Percentiles rank a stretch among this genome's conserved stretches.
Evolutionary conservation across 2,329 filamentous ascomycete genomes (phyloP).

Genomic region (Aspergillus pseudotamarii): DNA sequence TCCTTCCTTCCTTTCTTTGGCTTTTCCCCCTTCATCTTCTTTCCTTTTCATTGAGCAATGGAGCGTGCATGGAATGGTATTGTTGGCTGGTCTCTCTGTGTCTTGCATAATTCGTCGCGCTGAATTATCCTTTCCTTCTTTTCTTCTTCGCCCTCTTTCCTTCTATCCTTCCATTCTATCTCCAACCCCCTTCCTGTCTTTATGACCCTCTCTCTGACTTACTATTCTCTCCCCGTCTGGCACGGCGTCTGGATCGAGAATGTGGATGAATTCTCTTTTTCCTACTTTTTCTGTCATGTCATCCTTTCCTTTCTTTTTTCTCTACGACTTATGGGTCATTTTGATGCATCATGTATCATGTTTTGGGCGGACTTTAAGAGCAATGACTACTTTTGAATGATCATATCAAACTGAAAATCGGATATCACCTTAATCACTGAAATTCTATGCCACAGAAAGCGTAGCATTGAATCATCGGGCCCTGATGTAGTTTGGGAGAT

Average conservation of each 20-base stretch:
- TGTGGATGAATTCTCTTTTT: conserved; percentile 9
- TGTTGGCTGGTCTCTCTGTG: conserved; percentile 23
- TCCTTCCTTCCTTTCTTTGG: conserved; percentile 15
- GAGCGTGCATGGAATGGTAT: conserved; percentile 21
- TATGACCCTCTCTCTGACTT: conserved; percentile 9
- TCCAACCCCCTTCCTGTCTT: conserved; percentile 10
- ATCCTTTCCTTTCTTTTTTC: conserved; percentile 14
- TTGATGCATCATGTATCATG: conserved; percentile 32
- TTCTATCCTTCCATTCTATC: conserved; percentile 15
- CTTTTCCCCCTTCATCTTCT: conserved; percentile 3
- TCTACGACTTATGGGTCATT: conserved; percentile 17
- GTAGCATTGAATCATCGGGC: background rate
- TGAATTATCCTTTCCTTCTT: conserved; percentile 12
- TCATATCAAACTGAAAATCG: background rate
- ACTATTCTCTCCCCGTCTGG: conserved; percentile 19
- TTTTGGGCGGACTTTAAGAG: conserved; percentile 13
- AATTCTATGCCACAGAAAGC: background rate
- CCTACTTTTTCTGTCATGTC: conserved; percentile 11
- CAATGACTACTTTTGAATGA: background rate
- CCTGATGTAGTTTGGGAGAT: background rate
- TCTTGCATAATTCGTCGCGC: conserved; percentile 10
- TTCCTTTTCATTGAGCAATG: conserved; percentile 26
- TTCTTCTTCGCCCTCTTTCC: conserved; percentile 12
- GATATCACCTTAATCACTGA: background rate
- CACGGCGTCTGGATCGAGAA: conserved; percentile 16